Percentiles rank a stretch among this genome's conserved stretches.
Evolutionary conservation across 176 grass and related monocot species (phyloP).

Genomic region (Carex kokanica): DNA sequence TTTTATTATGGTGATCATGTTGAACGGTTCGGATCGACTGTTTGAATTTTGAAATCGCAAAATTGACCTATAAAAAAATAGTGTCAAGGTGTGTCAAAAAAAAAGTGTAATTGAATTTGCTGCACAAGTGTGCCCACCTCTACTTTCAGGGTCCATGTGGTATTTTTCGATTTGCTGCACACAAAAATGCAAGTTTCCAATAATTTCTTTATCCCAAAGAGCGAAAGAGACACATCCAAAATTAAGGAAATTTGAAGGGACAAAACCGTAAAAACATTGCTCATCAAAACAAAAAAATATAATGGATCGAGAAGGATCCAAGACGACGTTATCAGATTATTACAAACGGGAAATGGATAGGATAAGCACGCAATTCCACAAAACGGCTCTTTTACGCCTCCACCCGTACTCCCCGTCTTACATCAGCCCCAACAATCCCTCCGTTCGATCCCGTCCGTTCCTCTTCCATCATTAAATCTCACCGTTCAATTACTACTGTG

Average conservation of each 20-base stretch:
- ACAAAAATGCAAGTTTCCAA: background rate
- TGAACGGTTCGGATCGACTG: too few relatives aligned
- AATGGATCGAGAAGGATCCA: background rate
- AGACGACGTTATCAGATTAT: conserved; percentile 9
- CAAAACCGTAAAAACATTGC: too few relatives aligned
- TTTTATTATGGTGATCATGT: too few relatives aligned
- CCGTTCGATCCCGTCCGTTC: background rate
- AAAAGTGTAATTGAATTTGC: too few relatives aligned
- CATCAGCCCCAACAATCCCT: conserved; percentile 21
- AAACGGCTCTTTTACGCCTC: background rate
- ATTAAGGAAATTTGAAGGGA: background rate
- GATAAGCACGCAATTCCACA: conserved; percentile 21
- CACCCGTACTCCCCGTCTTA: background rate
- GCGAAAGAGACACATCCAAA: background rate
- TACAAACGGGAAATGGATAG: background rate
- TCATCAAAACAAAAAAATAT: background rate
- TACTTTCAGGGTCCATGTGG: background rate
- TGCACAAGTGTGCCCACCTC: background rate
- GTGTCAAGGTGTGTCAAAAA: too few relatives aligned
- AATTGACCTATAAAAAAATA: too few relatives aligned
- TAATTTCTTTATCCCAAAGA: background rate
- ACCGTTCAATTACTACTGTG: background rate
- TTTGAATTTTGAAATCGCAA: too few relatives aligned
- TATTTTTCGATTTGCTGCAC: background rate
- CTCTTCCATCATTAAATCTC: background rate